Conservation (phyloP, 2,329 filamentous ascomycete species). For the Fusarium decemcellulare region DNA sequence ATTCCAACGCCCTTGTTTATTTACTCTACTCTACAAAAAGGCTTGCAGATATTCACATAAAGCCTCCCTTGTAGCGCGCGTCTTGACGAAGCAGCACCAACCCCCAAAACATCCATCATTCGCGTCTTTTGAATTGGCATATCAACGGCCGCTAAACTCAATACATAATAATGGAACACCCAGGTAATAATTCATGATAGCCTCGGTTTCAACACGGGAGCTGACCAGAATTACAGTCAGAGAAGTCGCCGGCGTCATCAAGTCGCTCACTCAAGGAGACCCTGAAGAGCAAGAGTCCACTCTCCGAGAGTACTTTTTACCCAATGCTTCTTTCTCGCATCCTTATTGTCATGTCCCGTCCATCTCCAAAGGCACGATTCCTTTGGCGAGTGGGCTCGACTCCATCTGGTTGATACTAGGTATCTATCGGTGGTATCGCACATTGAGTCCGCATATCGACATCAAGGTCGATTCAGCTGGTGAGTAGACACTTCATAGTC, state of each 20-base stretch:
- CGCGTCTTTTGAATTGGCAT: not conserved
- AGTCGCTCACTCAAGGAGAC: conserved; percentile 75
- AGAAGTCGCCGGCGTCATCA: conserved; percentile 78
- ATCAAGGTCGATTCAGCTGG: conserved; percentile 73
- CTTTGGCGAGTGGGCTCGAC: conserved; percentile 61
- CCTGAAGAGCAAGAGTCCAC: conserved; percentile 75
- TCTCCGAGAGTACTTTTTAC: conserved; percentile 81
- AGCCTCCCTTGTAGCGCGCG: not conserved
- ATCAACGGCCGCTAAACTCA: not conserved
- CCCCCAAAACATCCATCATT: not conserved
- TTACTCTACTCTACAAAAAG: conserved; percentile 2
- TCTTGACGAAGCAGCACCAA: not conserved
- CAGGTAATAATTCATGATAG: conserved; percentile 50
- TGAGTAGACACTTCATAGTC: conserved; percentile 44
- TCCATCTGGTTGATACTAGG: conserved; percentile 77
- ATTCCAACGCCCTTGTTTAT: conserved; percentile 24
- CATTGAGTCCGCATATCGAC: conserved; percentile 81
- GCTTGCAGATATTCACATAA: not conserved
- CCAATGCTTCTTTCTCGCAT: conserved; percentile 80
- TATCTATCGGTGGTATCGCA: conserved; percentile 89
- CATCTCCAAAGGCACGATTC: conserved; percentile 60
- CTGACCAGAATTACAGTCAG: conserved; percentile 52
- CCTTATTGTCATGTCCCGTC: conserved; percentile 81
- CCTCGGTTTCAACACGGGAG: not conserved
- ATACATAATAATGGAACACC: conserved; percentile 52